These are phyloP conservation scores for Aspergillus indologenus DNA, from an alignment of 495 filamentous ascomycete species.

Conservation along the genomic window DNA sequence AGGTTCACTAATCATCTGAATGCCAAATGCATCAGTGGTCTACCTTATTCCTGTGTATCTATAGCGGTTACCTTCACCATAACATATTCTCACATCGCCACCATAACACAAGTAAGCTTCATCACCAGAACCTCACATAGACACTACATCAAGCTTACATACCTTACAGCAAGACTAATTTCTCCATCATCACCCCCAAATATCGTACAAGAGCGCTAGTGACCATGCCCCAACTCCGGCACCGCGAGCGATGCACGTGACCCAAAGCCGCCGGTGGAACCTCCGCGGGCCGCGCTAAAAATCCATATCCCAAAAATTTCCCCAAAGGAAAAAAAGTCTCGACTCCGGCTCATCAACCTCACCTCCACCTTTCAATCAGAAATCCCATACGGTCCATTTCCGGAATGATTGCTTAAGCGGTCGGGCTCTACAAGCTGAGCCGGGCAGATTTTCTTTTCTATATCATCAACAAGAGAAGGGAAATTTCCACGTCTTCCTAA, in stretches of 20 bases:
- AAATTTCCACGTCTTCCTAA: background rate
- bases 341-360: slow-evolving; percentile 19
- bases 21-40: too few species aligned
- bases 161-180: too few species aligned
- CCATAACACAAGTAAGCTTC: too few species aligned
- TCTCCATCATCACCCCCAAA: too few species aligned
- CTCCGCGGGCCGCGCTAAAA: slow-evolving; percentile 27
- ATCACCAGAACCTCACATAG: too few species aligned
- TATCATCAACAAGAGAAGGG: slow-evolving; percentile 8
- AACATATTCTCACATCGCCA: background rate
- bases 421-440: slow-evolving; percentile 26
- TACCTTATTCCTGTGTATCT: too few species aligned
- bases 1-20: too few species aligned
- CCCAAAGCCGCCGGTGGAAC: slow-evolving; percentile 13
- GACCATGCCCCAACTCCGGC: background rate
- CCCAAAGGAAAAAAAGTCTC: slow-evolving; percentile 13
- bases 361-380: slow-evolving; percentile 4
- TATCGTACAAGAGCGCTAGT: too few species aligned
- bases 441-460: slow-evolving; percentile 15
- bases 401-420: slow-evolving; percentile 39
- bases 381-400: background rate
- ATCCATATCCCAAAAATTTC: slow-evolving; percentile 25
- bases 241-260: slow-evolving; percentile 16
- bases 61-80: background rate
- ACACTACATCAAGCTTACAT: too few species aligned